phyloP scores from a whole-genome alignment of 768 basidiomycete genomes.

The Pleurotus citrinopileatus region DNA sequence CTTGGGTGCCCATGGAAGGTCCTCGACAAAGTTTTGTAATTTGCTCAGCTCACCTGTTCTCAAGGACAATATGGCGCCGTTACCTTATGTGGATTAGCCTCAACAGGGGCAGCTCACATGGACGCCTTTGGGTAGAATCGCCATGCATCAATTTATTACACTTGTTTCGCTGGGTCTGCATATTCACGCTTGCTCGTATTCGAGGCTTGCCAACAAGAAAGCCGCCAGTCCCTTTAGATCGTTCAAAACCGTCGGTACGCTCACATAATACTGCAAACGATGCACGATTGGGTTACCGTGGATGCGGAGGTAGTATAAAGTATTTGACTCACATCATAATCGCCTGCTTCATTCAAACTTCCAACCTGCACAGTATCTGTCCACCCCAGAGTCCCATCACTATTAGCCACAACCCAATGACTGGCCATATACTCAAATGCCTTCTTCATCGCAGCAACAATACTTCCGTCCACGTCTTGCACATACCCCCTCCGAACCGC shows the following conservation, averaged over 20 bases:
- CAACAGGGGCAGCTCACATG: too few species aligned
- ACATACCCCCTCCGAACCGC: slow-evolving; percentile 41
- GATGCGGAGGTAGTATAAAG: not conserved
- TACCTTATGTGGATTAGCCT: too few species aligned
- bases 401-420: slow-evolving; percentile 38
- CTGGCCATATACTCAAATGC: slow-evolving; percentile 39
- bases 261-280: slow-evolving; percentile 37
- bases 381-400: slow-evolving; percentile 45
- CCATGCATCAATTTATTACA: too few species aligned
- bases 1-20: not conserved
- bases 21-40: slow-evolving; percentile 21
- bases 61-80: too few species aligned
- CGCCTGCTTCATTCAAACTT: slow-evolving; percentile 34
- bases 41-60: slow-evolving; percentile 23
- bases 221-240: slow-evolving; percentile 46
- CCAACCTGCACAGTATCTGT: slow-evolving; percentile 45
- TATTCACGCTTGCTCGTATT: slow-evolving; percentile 33
- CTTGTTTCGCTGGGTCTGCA: not conserved
- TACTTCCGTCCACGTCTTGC: slow-evolving; percentile 33
- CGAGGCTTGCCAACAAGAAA: slow-evolving; percentile 44
- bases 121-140: too few species aligned
- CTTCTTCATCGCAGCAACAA: slow-evolving; percentile 33
- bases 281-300: not conserved
- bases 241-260: slow-evolving; percentile 34
- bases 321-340: slow-evolving; percentile 30